A percentile compares a stretch with the other conserved stretches of the same genome.
Conservation (phyloP, 345 rosid species). For the Eucalyptus cladocalyx region DNA sequence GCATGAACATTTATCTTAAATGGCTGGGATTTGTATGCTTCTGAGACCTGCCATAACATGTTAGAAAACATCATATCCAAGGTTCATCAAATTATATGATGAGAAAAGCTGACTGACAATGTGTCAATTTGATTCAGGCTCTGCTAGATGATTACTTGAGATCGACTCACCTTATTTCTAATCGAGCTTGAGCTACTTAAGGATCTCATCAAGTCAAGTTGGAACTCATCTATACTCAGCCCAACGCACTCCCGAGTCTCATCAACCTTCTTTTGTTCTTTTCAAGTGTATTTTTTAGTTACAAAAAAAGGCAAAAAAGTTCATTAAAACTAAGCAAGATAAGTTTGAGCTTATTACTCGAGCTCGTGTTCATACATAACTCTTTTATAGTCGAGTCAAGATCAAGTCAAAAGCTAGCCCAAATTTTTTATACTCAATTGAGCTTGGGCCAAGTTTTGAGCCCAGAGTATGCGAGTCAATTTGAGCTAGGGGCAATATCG, state of each 20-base stretch:
- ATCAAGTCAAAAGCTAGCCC: background rate
- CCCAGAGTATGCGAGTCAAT: background rate
- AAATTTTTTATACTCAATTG: background rate
- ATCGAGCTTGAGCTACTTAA: background rate
- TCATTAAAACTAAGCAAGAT: background rate
- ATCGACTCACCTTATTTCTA: no score
- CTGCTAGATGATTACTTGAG: no score
- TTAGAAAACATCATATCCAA: background rate
- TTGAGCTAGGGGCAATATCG: background rate
- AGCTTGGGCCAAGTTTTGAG: background rate
- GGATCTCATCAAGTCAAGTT: background rate
- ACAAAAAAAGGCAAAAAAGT: background rate
- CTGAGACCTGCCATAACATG: constrained; percentile 27
- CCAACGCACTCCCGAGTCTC: background rate
- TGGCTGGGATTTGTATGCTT: constrained; percentile 27
- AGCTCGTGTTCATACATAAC: background rate
- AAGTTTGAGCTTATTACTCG: background rate
- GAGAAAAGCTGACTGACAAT: no score
- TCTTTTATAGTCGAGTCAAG: background rate
- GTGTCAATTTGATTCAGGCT: no score
- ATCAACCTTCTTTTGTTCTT: background rate
- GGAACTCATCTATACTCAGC: background rate
- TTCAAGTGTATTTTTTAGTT: background rate
- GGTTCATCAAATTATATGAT: background rate
- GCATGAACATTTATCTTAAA: constrained; percentile 93